phyloP scores from a whole-genome alignment of 163 green algal genomes.

The Coccomyxa subellipsoidea region DNA sequence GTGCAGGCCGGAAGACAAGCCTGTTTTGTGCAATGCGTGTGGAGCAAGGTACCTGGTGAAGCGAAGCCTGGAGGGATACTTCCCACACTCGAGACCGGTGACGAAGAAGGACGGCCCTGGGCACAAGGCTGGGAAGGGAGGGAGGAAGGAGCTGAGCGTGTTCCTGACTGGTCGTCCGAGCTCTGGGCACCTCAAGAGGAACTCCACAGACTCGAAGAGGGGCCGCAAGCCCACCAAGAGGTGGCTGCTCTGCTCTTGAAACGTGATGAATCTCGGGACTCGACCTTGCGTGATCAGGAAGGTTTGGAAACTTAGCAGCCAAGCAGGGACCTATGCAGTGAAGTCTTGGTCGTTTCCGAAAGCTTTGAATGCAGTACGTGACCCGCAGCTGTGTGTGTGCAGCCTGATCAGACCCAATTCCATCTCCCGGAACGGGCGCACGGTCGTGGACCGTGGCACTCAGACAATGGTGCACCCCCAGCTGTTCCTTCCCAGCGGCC shows the following conservation, averaged over 20 bases:
- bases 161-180: neutral
- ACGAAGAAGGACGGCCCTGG: conserved; percentile 4
- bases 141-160: neutral
- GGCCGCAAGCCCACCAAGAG: neutral
- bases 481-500: neutral
- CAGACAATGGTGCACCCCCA: neutral
- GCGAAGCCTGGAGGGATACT: conserved; percentile 44
- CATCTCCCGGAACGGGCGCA: neutral
- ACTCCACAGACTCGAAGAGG: neutral
- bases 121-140: neutral
- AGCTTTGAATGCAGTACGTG: neutral
- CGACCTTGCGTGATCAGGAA: neutral
- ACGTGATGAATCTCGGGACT: neutral
- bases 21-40: conserved; percentile 61
- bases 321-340: neutral
- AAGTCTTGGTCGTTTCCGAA: neutral
- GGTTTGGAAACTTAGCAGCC: neutral
- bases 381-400: neutral
- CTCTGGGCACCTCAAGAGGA: neutral
- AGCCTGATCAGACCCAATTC: neutral
- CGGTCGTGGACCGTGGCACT: neutral
- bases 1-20: conserved; percentile 51
- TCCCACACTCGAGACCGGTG: conserved; percentile 23
- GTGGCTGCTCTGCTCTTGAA: neutral
- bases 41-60: conserved; percentile 55